phyloP scores from a whole-genome alignment of 176 grass and related monocot species.

The Oryza meyeriana region DNA sequence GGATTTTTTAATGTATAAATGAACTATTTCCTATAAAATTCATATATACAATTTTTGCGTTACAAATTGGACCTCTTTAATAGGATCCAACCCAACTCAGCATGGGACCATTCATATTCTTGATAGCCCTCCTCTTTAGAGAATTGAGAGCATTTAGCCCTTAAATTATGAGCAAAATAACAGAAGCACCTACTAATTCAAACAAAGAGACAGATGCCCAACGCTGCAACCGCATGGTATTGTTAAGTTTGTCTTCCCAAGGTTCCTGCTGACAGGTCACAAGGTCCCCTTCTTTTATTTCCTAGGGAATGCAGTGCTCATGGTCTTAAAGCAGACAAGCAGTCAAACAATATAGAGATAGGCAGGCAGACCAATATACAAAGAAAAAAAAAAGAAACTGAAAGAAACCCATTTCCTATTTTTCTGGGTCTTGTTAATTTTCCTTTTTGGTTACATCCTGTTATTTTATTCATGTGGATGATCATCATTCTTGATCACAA shows the following conservation, averaged over 20 bases:
- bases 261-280: conserved; percentile 41
- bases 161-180: neutral
- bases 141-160: neutral
- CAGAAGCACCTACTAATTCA: conserved; percentile 1
- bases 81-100: neutral
- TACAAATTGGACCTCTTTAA: neutral
- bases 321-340: conserved; percentile 65
- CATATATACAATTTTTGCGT: too few species aligned
- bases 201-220: conserved; percentile 14
- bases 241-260: conserved; percentile 58
- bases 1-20: too few species aligned
- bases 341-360: conserved; percentile 55
- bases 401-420: neutral
- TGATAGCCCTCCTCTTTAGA: neutral
- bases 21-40: too few species aligned
- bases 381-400: conserved; percentile 1
- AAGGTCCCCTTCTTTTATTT: conserved; percentile 33
- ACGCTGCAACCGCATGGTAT: conserved; percentile 13
- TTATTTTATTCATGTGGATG: conserved; percentile 31
- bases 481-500: conserved; percentile 21
- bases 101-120: neutral
- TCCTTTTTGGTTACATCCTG: conserved; percentile 1
- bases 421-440: conserved; percentile 11
- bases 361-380: conserved; percentile 9
- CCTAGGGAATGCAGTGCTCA: conserved; percentile 44